phyloP scores from a whole-genome alignment of 1,284 basidiomycete species.

The Cutaneotrichosporon mucoides region DNA sequence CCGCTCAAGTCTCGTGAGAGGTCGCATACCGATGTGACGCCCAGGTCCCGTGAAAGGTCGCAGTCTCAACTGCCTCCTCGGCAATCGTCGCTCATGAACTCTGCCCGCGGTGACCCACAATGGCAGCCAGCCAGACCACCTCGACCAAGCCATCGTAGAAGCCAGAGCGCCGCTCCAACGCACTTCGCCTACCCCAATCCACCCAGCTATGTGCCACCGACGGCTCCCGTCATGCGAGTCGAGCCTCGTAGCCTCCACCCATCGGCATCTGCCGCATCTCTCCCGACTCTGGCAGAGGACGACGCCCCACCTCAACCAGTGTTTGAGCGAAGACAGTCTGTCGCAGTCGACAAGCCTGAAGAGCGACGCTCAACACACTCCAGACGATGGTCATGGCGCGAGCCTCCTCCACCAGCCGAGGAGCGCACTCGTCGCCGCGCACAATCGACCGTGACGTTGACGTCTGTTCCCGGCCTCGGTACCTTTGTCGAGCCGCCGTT shows the following conservation, averaged over 20 bases:
- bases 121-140: neutral
- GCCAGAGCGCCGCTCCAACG: conserved; percentile 4
- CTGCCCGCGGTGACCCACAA: neutral
- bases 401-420: neutral
- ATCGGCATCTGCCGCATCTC: neutral
- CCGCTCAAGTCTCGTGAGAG: conserved; percentile 1
- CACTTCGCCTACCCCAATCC: neutral
- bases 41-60: neutral
- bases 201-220: neutral
- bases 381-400: conserved; percentile 2
- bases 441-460: conserved; percentile 7
- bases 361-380: neutral
- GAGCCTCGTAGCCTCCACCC: conserved; percentile 1
- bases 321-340: too few relatives aligned
- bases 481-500: conserved; percentile 5
- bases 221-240: neutral
- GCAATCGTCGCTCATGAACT: neutral
- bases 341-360: neutral
- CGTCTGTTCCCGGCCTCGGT: neutral
- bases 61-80: conserved; percentile 1
- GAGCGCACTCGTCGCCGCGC: neutral
- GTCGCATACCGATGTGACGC: conserved; percentile 8
- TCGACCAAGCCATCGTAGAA: neutral
- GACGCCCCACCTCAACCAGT: neutral
- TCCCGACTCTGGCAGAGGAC: conserved; percentile 11